Evolutionary conservation across 2,329 filamentous ascomycete genomes (phyloP), one percentile per base, ranked within the genome.

Genomic region (Parastagonospora nodorum): DNA sequence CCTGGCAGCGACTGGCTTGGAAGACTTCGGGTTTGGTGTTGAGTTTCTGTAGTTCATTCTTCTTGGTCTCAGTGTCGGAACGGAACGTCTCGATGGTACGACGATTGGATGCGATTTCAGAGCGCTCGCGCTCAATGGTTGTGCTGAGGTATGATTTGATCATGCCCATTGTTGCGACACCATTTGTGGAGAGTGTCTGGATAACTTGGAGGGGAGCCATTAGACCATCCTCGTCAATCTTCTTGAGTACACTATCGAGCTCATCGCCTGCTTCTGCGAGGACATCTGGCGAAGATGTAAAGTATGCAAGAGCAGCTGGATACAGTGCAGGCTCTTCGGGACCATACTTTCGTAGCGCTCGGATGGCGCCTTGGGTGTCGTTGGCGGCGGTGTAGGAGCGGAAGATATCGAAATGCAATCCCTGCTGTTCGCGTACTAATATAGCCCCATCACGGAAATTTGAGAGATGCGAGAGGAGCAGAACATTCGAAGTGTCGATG

Each of bases 131-230:
- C 61, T 90, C 87, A 57, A 99, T 96, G 8, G 92, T 96, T 42
- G 89, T 86, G 57, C 89, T 85, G 2, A 99, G 85, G 74, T 99
- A 99, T 5, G 87, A 86, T 75, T 97, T 97, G 55, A 99, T 88
- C 83, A 97, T 92, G 43, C 93, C 94, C 90, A 99, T 97, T 0
- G 92, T 97, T 1, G 95, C 93, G 2, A 97, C 90, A 5, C 87
- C 84, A 60, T 88, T 89, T 45, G 83, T 82, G 53, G 84, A 87
- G 11, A 99, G 83, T 0, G 92, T 94, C 74, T 99, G 93, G 12
- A 99, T 94, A 29, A 99, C 94, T 72, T 99, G 94, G 4, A 99
- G 79, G 0, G 94, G 94, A 0, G 94, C 93, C 90, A 99, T 94
- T 32, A 99, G 83, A 1, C 90, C 88, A 64, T 96, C 92, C 55